Evolutionary conservation across 345 rosid species (phyloP).

Genomic region (Brassica incana): DNA sequence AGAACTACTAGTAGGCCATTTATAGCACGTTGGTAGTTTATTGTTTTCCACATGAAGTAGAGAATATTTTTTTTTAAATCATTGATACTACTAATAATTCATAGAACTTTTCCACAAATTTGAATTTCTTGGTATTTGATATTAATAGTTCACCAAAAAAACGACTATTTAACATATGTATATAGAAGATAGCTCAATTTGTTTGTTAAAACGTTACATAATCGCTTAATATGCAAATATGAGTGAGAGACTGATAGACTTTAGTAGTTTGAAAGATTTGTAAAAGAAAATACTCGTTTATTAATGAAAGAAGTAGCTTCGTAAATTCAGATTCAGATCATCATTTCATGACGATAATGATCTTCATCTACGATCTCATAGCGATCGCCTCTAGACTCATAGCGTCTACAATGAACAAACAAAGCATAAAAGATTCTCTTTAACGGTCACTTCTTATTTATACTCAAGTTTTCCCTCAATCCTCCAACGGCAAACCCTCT

Average conservation of each 20-base stretch:
- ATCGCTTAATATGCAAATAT: not conserved
- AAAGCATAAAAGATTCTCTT: too few relatives aligned
- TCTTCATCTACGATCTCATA: too few relatives aligned
- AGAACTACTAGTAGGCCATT: not conserved
- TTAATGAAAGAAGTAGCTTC: too few relatives aligned
- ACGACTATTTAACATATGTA: not conserved
- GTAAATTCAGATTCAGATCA: too few relatives aligned
- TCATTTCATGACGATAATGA: too few relatives aligned
- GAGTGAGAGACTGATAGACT: constrained; percentile 17
- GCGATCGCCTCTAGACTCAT: too few relatives aligned
- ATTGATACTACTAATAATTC: not conserved
- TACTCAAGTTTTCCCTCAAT: too few relatives aligned
- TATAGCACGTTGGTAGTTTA: not conserved
- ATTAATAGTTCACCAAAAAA: not conserved
- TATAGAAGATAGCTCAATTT: not conserved
- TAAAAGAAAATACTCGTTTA: too few relatives aligned
- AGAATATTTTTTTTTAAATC: not conserved
- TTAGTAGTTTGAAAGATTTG: too few relatives aligned
- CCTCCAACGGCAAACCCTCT: too few relatives aligned
- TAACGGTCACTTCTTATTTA: too few relatives aligned
- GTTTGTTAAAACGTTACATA: not conserved
- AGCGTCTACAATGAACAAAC: too few relatives aligned
- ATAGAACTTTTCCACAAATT: not conserved
- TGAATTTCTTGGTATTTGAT: not conserved
- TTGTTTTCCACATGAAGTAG: not conserved